Conservation (phyloP, 805 yeast species). For the Lachancea sp. region DNA sequence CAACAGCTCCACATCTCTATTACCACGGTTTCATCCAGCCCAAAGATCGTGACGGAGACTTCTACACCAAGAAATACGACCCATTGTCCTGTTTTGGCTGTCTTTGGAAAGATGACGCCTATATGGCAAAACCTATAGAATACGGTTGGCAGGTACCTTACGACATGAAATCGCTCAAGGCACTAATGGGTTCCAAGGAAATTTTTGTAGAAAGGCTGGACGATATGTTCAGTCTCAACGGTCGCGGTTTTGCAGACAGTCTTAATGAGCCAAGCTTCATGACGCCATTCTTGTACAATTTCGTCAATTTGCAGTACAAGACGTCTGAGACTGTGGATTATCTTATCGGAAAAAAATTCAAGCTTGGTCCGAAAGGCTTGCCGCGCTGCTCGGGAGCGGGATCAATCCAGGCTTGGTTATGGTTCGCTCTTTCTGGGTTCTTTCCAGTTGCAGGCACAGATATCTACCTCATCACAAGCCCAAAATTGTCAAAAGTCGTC, state of each 20-base stretch:
- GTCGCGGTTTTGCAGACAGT: conserved; percentile 29
- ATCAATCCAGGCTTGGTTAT: conserved; percentile 36
- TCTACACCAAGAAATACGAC: conserved; percentile 25
- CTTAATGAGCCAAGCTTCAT: conserved; percentile 37
- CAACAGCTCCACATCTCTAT: conserved; percentile 13
- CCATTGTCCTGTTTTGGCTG: conserved; percentile 33
- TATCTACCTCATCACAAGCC: conserved; percentile 31
- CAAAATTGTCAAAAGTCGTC: conserved; percentile 25
- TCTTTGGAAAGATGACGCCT: conserved; percentile 33
- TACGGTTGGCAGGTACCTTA: conserved; percentile 36
- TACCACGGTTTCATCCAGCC: conserved; percentile 35
- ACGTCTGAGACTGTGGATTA: conserved; percentile 31
- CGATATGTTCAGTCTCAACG: conserved; percentile 33
- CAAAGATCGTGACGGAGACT: conserved; percentile 26
- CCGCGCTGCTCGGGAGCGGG: conserved; percentile 38
- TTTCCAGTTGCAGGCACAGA: conserved; percentile 36
- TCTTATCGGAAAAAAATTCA: conserved; percentile 24
- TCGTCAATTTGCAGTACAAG: conserved; percentile 25
- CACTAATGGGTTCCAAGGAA: conserved; percentile 27
- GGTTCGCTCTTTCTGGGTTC: conserved; percentile 32
- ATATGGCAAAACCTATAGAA: conserved; percentile 33
- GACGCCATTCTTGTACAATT: conserved; percentile 34
- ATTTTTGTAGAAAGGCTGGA: conserved; percentile 29
- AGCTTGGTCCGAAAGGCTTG: conserved; percentile 26
- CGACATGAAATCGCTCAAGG: conserved; percentile 28